Evolutionary conservation across 169 alveolate genomes (phyloP).

Genomic region (Plasmodium gaboni): DNA sequence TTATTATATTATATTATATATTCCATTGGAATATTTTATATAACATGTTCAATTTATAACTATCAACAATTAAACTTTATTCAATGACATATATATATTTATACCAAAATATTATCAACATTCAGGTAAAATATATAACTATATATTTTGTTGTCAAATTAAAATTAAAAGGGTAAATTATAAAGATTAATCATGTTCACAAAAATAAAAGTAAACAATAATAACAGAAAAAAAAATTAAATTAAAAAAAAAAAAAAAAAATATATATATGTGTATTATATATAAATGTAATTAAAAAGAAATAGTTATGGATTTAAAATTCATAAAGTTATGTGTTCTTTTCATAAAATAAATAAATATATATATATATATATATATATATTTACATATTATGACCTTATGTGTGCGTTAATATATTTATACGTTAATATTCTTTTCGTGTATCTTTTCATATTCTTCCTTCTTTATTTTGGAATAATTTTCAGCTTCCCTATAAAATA

Average conservation of each 20-base stretch:
- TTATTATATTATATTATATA: too few species aligned
- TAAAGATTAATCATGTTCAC: not conserved
- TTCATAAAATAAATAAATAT: not conserved
- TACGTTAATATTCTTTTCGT: not conserved
- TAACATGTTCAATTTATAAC: too few species aligned
- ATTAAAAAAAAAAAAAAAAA: too few species aligned
- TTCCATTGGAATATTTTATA: too few species aligned
- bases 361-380: not conserved
- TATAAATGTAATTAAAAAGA: not conserved
- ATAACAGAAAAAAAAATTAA: not conserved
- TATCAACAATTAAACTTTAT: too few species aligned
- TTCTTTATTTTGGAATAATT: conserved; percentile 54
- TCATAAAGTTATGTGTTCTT: too few species aligned
- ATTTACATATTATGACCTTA: not conserved
- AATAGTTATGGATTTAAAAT: too few species aligned
- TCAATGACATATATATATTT: too few species aligned
- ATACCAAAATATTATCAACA: too few species aligned
- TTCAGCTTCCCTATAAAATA: conserved; percentile 64
- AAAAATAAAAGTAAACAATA: conserved; percentile 1
- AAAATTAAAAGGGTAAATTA: too few species aligned
- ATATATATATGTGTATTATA: not conserved
- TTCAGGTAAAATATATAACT: too few species aligned
- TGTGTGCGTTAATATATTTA: not conserved
- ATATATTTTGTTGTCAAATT: too few species aligned
- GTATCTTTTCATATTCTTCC: conserved; percentile 19